Evolutionary conservation across 768 basidiomycete species (phyloP).

Genomic region (Suillus weaverae): DNA sequence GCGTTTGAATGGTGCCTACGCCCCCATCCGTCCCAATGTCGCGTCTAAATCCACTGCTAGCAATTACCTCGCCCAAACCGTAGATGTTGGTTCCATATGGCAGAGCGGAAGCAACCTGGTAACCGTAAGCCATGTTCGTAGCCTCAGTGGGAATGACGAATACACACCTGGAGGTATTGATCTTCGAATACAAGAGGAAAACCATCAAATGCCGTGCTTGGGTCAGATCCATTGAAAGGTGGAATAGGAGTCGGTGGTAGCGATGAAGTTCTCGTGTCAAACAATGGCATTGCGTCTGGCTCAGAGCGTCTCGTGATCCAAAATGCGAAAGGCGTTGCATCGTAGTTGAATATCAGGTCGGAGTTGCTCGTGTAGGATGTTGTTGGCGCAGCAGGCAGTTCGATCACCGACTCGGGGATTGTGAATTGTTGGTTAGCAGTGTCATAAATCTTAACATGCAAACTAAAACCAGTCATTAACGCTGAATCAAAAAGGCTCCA

Average conservation of each 20-base stretch:
- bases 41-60: conserved; percentile 67
- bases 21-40: conserved; percentile 52
- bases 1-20: conserved; percentile 59
- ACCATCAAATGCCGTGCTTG: conserved; percentile 56
- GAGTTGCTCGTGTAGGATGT: conserved; percentile 41
- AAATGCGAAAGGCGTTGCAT: conserved; percentile 67
- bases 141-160: neutral
- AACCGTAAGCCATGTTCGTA: neutral
- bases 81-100: conserved; percentile 72
- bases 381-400: conserved; percentile 40
- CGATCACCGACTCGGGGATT: conserved; percentile 55
- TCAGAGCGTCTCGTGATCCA: conserved; percentile 74
- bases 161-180: conserved; percentile 67
- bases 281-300: conserved; percentile 54
- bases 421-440: conserved; percentile 61
- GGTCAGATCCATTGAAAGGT: conserved; percentile 52
- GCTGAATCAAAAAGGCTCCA: neutral
- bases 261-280: conserved; percentile 67
- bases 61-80: conserved; percentile 72
- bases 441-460: conserved; percentile 71
- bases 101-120: conserved; percentile 61
- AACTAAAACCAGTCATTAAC: conserved; percentile 33
- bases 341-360: conserved; percentile 71
- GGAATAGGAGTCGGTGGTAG: conserved; percentile 60
- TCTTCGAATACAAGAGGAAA: conserved; percentile 79